These are phyloP conservation scores for Talaromyces stipitatus DNA, from an alignment of 495 filamentous ascomycete genomes.

Conservation along the genomic window DNA sequence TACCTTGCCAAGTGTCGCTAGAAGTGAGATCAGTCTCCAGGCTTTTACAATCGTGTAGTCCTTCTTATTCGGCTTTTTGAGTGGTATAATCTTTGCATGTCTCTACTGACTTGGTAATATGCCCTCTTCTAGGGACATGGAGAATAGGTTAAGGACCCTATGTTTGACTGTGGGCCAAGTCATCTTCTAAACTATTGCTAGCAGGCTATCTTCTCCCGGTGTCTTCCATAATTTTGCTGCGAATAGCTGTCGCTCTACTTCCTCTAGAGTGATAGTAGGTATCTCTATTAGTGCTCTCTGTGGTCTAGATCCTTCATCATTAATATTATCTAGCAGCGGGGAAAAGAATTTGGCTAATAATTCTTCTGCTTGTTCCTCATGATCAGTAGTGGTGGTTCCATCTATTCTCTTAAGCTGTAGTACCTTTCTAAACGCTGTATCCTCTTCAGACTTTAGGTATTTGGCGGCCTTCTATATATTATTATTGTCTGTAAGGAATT, in stretches of 20 bases:
- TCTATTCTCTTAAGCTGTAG: conserved; percentile 11
- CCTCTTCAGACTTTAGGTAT: not conserved
- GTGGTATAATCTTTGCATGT: conserved; percentile 16
- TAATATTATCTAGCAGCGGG: conserved; percentile 7
- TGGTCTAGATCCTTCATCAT: conserved; percentile 7
- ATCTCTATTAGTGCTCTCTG: conserved; percentile 15
- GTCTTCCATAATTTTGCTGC: conserved; percentile 13
- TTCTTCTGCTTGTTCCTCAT: conserved; percentile 16
- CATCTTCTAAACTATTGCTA: conserved; percentile 17
- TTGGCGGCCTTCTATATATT: not conserved
- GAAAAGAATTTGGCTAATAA: conserved; percentile 17
- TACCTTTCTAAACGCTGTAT: not conserved
- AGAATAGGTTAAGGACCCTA: conserved; percentile 10
- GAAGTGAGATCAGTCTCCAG: conserved; percentile 16
- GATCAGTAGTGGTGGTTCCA: conserved; percentile 10
- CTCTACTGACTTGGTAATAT: conserved; percentile 16
- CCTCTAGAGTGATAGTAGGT: conserved; percentile 6
- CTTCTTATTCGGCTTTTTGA: conserved; percentile 20
- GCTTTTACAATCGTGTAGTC: conserved; percentile 11
- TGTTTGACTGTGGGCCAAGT: conserved; percentile 19
- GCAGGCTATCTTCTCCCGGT: conserved; percentile 16
- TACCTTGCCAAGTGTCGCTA: conserved; percentile 18
- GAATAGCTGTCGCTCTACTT: not conserved
- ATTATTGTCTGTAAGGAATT: not conserved
- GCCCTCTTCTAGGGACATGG: conserved; percentile 8